A percentile compares a stretch with the other conserved stretches of the same genome.
Evolutionary conservation across 1,284 basidiomycete species (phyloP).

Genomic region (Tilletia indica): DNA sequence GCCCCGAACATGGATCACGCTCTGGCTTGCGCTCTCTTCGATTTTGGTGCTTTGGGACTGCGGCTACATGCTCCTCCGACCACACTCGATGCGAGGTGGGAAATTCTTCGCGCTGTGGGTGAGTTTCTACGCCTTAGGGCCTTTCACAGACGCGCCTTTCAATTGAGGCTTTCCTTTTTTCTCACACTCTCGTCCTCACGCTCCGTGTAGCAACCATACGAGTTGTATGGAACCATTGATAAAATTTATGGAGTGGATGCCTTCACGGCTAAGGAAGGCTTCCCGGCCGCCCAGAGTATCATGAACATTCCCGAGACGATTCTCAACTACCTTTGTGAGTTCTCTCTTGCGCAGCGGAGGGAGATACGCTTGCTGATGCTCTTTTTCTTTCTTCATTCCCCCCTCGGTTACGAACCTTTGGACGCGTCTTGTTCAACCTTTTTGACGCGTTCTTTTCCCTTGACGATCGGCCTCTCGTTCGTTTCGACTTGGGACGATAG

Average conservation of each 20-base stretch:
- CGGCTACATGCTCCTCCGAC: constrained; percentile 42
- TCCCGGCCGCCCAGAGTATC: constrained; percentile 78
- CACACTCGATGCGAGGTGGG: constrained; percentile 32
- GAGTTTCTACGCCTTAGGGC: not conserved
- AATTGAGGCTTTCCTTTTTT: not conserved
- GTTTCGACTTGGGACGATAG: not conserved
- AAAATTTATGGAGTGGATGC: constrained; percentile 72
- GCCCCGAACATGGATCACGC: constrained; percentile 3
- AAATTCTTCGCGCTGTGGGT: not conserved
- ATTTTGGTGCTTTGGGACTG: constrained; percentile 41
- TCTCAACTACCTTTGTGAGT: constrained; percentile 64
- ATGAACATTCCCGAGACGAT: constrained; percentile 77
- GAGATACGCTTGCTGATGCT: too few relatives aligned
- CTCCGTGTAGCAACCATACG: constrained; percentile 33
- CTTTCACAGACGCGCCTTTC: too few relatives aligned
- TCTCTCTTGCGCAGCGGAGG: not conserved
- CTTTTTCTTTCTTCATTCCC: too few relatives aligned
- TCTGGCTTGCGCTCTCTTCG: constrained; percentile 26
- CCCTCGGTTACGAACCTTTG: not conserved
- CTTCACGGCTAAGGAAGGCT: constrained; percentile 69
- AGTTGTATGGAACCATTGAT: constrained; percentile 71
- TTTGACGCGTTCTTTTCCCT: not conserved
- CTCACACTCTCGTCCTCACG: not conserved
- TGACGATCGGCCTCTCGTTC: not conserved
- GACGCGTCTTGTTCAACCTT: not conserved